These are phyloP conservation scores for Colletotrichum somersetense DNA, from an alignment of 2,329 filamentous ascomycete genomes.

Conservation along the genomic window DNA sequence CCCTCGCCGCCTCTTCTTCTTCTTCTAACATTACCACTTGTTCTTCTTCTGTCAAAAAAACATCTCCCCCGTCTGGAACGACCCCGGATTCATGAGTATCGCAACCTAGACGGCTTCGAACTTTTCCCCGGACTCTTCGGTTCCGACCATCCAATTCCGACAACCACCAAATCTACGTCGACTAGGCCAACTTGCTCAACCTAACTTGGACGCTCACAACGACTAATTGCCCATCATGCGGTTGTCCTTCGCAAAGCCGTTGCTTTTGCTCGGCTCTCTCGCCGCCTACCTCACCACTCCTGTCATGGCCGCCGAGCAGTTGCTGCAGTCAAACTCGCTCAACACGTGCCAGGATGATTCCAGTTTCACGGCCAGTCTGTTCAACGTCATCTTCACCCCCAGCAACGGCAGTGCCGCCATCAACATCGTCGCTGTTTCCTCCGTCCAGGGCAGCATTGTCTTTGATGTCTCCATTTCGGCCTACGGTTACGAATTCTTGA, in stretches of 20 bases:
- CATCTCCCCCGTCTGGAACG: conserved; percentile 33
- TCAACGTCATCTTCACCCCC: conserved; percentile 86
- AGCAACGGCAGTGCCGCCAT: conserved; percentile 79
- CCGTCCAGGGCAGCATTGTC: conserved; percentile 83
- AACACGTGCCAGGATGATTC: conserved; percentile 88
- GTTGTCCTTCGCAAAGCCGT: conserved; percentile 59
- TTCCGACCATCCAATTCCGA: conserved; percentile 10
- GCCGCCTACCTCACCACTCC: conserved; percentile 58
- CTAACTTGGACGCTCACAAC: conserved; percentile 15
- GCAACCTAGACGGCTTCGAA: conserved; percentile 34
- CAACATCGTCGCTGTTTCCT: conserved; percentile 83
- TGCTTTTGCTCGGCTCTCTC: conserved; percentile 60
- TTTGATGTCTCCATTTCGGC: conserved; percentile 83
- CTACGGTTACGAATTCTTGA: conserved; percentile 83
- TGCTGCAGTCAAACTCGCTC: conserved; percentile 86
- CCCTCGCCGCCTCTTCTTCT: background rate
- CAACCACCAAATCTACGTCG: conserved; percentile 9
- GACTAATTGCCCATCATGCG: conserved; percentile 56
- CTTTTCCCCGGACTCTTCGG: conserved; percentile 15
- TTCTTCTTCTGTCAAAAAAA: background rate
- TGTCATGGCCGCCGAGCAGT: conserved; percentile 67
- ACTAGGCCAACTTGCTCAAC: conserved; percentile 13
- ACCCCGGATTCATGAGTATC: conserved; percentile 28
- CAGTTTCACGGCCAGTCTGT: conserved; percentile 87
- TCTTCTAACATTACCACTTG: background rate